phyloP scores from a whole-genome alignment of 768 basidiomycete genomes.

The Termitomyces heimii region DNA sequence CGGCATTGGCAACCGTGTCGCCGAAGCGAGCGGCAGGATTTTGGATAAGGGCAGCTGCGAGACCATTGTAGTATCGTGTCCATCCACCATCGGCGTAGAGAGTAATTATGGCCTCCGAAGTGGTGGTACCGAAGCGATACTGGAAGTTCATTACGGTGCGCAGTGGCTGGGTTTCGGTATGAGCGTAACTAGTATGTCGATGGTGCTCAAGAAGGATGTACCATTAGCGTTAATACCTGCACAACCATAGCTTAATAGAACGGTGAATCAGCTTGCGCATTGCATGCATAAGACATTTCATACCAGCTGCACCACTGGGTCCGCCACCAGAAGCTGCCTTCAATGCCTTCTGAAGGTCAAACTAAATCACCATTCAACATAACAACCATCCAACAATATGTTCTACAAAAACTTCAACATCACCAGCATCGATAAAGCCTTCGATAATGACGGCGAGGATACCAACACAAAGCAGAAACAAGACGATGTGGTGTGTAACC shows the following conservation, averaged over 20 bases:
- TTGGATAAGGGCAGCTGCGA: slow-evolving; percentile 80
- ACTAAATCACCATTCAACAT: slow-evolving; percentile 35
- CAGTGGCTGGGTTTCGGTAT: slow-evolving; percentile 50
- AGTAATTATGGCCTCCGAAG: slow-evolving; percentile 54
- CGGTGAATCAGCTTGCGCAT: not conserved
- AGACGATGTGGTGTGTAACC: slow-evolving; percentile 23
- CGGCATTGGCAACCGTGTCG: slow-evolving; percentile 92
- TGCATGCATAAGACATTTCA: slow-evolving; percentile 7
- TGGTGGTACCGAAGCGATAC: slow-evolving; percentile 81
- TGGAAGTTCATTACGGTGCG: slow-evolving; percentile 99
- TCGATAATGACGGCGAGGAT: slow-evolving; percentile 54
- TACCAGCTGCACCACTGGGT: slow-evolving; percentile 81
- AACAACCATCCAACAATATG: not conserved
- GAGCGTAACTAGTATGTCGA: slow-evolving; percentile 1
- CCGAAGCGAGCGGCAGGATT: slow-evolving; percentile 85
- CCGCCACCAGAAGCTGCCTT: slow-evolving; percentile 87
- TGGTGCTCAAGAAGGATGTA: slow-evolving; percentile 9
- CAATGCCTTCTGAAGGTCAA: slow-evolving; percentile 73
- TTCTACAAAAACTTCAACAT: slow-evolving; percentile 50
- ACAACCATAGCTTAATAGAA: slow-evolving; percentile 79
- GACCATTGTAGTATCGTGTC: slow-evolving; percentile 83
- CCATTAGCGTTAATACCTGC: slow-evolving; percentile 88
- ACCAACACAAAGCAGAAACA: slow-evolving; percentile 30
- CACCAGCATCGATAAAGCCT: slow-evolving; percentile 62
- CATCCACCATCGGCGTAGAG: slow-evolving; percentile 78